Evolutionary conservation across 2,329 filamentous ascomycete genomes (phyloP), one percentile per base, ranked within the genome.

Genomic region (Trichoderma harzianum): DNA sequence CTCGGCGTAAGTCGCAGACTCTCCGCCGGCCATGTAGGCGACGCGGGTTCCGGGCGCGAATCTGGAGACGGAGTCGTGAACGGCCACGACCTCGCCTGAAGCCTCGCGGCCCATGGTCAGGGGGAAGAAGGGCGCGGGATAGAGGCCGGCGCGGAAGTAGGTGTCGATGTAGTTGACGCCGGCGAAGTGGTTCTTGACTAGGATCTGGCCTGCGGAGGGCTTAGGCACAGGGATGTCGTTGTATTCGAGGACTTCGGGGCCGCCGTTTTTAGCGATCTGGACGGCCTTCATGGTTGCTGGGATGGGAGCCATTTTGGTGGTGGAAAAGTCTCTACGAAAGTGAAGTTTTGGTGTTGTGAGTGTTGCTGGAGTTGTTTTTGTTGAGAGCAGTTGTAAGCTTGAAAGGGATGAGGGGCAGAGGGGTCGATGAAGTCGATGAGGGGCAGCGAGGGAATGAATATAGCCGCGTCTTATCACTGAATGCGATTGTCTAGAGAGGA

Each of bases 161-260:
- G 85, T 97, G 82, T 97, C 95, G 78, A 97, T 97, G 83, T 88
- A 97, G 83, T 97, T 97, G 73, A 97, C 85, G 72, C 94, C 95
- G 63, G 92, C 86, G 79, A 88, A 92, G 74, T 91, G 89, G 81
- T 97, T 97, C 82, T 91, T 92, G 72, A 97, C 88, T 5, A 97
- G 87, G 26, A 97, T 82, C 75, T 97, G 86, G 72, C 90, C 91
- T n/a, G 91, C 88, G 43, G 88, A 84, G 2, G 87, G 88, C 64
- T 86, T 83, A 0, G 94, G 93, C 1, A 97, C 88, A 21, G 80
- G 90, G 4, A 94, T 80, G 78, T 93, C 89, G 77, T 87, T 91
- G 81, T 91, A 90, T 77, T 94, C 84, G 14, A 95, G 85, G 77
- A 93, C 95, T 72, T 93, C 89, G 62, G 88, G 84, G 77, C 92